A percentile compares a stretch with the other conserved stretches of the same genome.
These are phyloP conservation scores for Skeletonema menzelii DNA, from an alignment of 108 stramenopile species.

Conservation along the genomic window DNA sequence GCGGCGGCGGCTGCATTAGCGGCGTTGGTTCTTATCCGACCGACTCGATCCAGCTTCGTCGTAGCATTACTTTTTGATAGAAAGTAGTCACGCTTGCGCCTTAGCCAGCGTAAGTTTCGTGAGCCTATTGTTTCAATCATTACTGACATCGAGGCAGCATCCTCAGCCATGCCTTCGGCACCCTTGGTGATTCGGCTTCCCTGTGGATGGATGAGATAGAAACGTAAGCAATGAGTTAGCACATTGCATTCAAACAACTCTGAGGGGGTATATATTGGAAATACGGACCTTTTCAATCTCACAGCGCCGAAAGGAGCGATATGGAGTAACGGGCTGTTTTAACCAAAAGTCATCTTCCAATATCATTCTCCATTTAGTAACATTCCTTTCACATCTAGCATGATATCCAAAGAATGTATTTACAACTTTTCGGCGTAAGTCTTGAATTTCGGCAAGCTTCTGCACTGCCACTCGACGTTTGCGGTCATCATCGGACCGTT, in stretches of 20 bases:
- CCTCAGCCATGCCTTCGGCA: conserved; percentile 73
- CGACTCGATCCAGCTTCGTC: conserved; percentile 18
- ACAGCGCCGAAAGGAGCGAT: conserved; percentile 76
- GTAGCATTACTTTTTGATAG: conserved; percentile 10
- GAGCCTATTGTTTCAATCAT: conserved; percentile 87
- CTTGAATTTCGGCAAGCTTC: conserved; percentile 74
- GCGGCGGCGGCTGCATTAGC: neutral
- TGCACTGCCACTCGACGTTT: conserved; percentile 84
- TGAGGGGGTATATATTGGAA: neutral
- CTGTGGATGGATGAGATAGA: conserved; percentile 37
- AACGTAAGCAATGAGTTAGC: conserved; percentile 8
- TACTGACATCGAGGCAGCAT: conserved; percentile 81
- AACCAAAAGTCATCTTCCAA: conserved; percentile 80
- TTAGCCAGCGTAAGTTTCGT: conserved; percentile 73
- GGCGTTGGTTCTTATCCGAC: conserved; percentile 8
- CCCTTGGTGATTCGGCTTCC: conserved; percentile 84
- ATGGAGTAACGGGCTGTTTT: conserved; percentile 88
- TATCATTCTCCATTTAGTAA: conserved; percentile 69
- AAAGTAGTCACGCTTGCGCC: conserved; percentile 80
- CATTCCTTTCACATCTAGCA: conserved; percentile 61
- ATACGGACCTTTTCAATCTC: conserved; percentile 78
- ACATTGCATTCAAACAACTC: conserved; percentile 1
- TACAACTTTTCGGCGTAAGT: conserved; percentile 70
- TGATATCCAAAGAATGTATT: conserved; percentile 69
- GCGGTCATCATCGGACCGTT: conserved; percentile 77